Conservation (phyloP, 768 basidiomycete genomes). For the Amanita rimosa region DNA sequence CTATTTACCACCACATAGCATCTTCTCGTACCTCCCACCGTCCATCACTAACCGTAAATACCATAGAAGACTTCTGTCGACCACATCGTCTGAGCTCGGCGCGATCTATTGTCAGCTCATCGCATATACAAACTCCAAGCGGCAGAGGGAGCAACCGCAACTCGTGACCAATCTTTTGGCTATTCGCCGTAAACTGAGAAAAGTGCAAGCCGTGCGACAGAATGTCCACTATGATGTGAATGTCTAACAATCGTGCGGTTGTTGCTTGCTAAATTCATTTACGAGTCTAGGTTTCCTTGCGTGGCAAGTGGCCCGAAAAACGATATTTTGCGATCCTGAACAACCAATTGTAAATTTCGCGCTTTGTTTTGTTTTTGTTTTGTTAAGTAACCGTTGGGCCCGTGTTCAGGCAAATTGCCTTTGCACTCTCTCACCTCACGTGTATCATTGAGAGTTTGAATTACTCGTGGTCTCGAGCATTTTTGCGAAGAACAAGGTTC, state of each 20-base stretch:
- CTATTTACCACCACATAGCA: constrained; percentile 19
- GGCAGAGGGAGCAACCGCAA: constrained; percentile 35
- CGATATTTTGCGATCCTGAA: constrained; percentile 62
- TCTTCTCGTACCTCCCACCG: constrained; percentile 62
- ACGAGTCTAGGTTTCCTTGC: constrained; percentile 49
- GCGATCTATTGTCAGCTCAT: constrained; percentile 67
- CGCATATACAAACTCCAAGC: constrained; percentile 52
- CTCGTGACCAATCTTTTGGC: constrained; percentile 63
- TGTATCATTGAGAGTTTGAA: constrained; percentile 66
- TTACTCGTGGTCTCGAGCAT: constrained; percentile 66
- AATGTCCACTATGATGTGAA: constrained; percentile 62
- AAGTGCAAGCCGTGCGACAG: constrained; percentile 40
- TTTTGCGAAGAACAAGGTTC: constrained; percentile 67
- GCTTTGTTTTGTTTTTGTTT: not conserved
- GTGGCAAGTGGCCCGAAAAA: constrained; percentile 72
- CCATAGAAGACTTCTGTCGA: constrained; percentile 59
- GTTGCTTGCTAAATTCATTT: not conserved
- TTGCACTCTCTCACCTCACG: constrained; percentile 60
- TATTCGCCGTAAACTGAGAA: constrained; percentile 60
- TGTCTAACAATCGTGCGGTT: not conserved
- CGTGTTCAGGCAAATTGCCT: constrained; percentile 46
- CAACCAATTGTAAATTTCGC: constrained; percentile 44
- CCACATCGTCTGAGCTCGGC: constrained; percentile 56
- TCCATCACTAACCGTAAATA: constrained; percentile 65
- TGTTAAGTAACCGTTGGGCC: not conserved